Percentiles rank a stretch among this genome's conserved stretches.
phyloP scores from a whole-genome alignment of 1,284 basidiomycete species.

The Sporisorium scitamineum region DNA sequence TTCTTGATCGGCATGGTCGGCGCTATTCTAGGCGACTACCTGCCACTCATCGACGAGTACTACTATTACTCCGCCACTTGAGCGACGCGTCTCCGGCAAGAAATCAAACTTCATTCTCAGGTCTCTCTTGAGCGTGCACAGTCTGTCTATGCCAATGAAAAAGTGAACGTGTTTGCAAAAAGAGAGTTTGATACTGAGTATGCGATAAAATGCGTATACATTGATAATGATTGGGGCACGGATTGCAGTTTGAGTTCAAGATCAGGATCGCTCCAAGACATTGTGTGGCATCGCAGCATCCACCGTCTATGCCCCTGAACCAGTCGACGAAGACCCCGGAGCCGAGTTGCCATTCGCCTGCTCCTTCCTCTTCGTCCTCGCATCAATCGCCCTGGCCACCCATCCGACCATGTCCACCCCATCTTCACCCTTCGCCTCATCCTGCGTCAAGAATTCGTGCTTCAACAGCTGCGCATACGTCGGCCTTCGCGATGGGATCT shows the following conservation, averaged over 20 bases:
- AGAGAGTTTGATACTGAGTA: too few species aligned
- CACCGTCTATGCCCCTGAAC: background rate
- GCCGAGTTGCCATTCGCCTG: conserved; percentile 14
- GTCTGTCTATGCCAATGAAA: too few species aligned
- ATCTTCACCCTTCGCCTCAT: conserved; percentile 52
- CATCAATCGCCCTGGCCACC: conserved; percentile 56
- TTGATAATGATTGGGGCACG: too few species aligned
- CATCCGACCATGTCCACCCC: conserved; percentile 69
- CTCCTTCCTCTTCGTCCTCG: conserved; percentile 28
- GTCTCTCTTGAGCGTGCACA: background rate
- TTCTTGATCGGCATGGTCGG: conserved; percentile 82
- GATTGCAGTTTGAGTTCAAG: too few species aligned
- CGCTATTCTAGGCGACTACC: conserved; percentile 85
- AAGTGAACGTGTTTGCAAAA: too few species aligned
- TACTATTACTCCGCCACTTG: conserved; percentile 77
- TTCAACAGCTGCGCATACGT: conserved; percentile 85
- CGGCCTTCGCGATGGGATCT: conserved; percentile 76
- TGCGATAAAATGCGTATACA: too few species aligned
- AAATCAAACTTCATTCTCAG: background rate
- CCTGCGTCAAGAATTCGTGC: conserved; percentile 78
- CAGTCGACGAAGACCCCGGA: background rate
- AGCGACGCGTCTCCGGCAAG: background rate
- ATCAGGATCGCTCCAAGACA: too few species aligned
- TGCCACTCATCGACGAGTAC: conserved; percentile 92
- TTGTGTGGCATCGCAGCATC: too few species aligned